Conservation (phyloP, 2,329 filamentous ascomycete species). For the Rutstroemia sp. region DNA sequence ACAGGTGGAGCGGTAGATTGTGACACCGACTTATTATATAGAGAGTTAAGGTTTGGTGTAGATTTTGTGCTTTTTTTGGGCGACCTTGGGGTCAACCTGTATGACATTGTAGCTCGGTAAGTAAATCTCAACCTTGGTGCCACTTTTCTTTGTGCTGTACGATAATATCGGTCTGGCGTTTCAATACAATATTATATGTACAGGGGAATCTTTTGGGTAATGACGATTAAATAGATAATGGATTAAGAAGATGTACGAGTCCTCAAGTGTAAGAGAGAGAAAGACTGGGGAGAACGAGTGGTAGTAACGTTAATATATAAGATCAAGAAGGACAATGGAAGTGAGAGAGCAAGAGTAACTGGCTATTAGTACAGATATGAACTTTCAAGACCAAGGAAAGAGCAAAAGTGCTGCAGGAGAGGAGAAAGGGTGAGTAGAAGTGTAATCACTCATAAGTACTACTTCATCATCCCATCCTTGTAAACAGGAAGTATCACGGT, state of each 20-base stretch:
- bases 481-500: neutral
- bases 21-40: constrained; percentile 16
- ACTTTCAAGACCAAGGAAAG: neutral
- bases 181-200: too few relatives aligned
- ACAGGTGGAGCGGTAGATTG: constrained; percentile 6
- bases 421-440: neutral
- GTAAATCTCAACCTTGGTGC: neutral
- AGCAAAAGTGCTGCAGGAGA: neutral
- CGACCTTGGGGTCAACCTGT: neutral
- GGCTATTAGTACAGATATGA: too few relatives aligned
- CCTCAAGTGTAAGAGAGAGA: neutral
- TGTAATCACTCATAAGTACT: neutral
- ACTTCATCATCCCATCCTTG: neutral
- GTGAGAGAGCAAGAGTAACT: neutral
- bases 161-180: too few relatives aligned
- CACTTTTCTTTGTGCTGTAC: neutral
- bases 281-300: neutral
- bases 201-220: too few relatives aligned
- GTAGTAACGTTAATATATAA: neutral
- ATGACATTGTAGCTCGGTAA: neutral
- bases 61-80: constrained; percentile 39
- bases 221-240: too few relatives aligned
- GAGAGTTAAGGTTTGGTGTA: constrained; percentile 48
- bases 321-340: neutral
- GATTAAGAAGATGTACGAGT: too few relatives aligned